Evolutionary conservation across 768 basidiomycete genomes (phyloP), one percentile per base, ranked within the genome.

Genomic region (Macrocybe gigantea): DNA sequence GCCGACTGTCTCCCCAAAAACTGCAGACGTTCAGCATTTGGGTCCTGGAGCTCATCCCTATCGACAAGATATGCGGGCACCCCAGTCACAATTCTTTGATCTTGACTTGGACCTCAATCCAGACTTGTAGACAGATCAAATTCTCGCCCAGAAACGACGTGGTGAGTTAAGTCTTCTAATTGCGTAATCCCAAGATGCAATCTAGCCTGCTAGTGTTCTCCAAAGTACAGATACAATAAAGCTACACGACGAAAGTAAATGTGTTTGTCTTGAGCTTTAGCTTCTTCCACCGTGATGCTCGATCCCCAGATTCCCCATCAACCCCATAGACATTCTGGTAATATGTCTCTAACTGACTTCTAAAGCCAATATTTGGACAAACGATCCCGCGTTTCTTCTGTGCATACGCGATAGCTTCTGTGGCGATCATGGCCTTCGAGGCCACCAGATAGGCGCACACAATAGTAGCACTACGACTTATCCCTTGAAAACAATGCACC

Each of bases 21-120:
- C 63, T 2, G 66, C 72, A 39, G 71, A 74, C 37, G 60, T 65
- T 47, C 73, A 75, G 38, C 75, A 80, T 41, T 73, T 73, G 22
- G 83, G 77, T 0, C 75, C 74, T 6, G 22, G 22, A 22, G 22
- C 22, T 22, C 83, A 88, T 54, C 79, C 83, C 14, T 90, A 89
- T 64, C 70, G 85, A 47, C 83, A 82, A 45, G 85, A 90, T 60
- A 66, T 79, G 37, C 80, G 77, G 44, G 75, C 71, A 12, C 79
- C 79, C 45, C 74, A 75, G 44, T 73, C 77, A 52, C 78, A 78
- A 50, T 70, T 82, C 56, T 87, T 89, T 63, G 88, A 89, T 60
- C 69, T 92, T 47, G 90, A 91, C 64, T 67, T 92, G 51, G 90
- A 92, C 61, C 72, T 92, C 48, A 92, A 92, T 58, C 89, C 88